phyloP scores from a whole-genome alignment of 2,329 filamentous ascomycete species.

The Fusarium coicis region DNA sequence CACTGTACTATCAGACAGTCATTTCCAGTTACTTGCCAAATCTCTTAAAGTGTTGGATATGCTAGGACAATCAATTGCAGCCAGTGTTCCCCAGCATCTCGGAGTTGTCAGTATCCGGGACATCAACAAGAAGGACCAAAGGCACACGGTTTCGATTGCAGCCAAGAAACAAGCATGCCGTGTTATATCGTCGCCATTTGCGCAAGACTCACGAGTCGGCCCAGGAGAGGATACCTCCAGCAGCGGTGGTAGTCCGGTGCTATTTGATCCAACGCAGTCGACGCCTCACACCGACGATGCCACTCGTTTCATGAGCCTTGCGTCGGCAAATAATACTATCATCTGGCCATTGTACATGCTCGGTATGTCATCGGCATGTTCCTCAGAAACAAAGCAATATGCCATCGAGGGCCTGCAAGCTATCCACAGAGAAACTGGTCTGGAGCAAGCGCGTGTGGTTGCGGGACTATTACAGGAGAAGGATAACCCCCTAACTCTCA shows the following conservation, averaged over 20 bases:
- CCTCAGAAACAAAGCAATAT: constrained; percentile 54
- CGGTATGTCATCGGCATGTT: constrained; percentile 59
- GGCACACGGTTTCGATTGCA: constrained; percentile 41
- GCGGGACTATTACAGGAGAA: constrained; percentile 55
- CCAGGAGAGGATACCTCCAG: constrained; percentile 9
- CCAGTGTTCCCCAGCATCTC: constrained; percentile 62
- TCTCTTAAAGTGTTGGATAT: constrained; percentile 52
- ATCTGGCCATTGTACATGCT: constrained; percentile 63
- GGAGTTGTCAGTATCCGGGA: constrained; percentile 58
- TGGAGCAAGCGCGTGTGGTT: constrained; percentile 57
- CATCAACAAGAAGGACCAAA: constrained; percentile 39
- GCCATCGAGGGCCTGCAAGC: constrained; percentile 57
- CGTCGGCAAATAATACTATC: constrained; percentile 59
- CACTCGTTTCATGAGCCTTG: constrained; percentile 60
- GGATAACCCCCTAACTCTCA: constrained; percentile 5
- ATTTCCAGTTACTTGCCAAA: constrained; percentile 52
- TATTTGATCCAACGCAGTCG: constrained; percentile 55
- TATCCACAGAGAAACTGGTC: constrained; percentile 58
- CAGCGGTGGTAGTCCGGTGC: constrained; percentile 45
- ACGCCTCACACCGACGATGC: constrained; percentile 50
- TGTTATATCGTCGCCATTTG: constrained; percentile 43
- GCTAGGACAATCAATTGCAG: constrained; percentile 56
- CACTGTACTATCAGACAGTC: constrained; percentile 43
- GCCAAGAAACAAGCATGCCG: constrained; percentile 45
- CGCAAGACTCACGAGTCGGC: constrained; percentile 37